Base-by-base conservation (phyloP, 306 rosid species). In the Ormosia emarginata region DNA sequence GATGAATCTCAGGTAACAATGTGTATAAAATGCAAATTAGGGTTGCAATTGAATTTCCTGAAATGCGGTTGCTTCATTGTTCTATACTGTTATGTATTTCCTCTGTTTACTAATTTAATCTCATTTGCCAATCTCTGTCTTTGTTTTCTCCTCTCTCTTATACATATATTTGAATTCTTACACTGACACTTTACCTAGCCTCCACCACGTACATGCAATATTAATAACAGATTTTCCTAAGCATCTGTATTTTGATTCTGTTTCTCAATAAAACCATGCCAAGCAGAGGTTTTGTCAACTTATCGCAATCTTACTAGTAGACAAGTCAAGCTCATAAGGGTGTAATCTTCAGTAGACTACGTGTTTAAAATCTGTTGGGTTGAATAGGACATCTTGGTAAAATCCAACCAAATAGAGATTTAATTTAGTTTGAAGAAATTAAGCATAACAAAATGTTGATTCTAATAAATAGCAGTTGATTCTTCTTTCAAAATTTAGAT, bases 1-100 rank as follows among this genome's bases (percentile, higher is more conserved):
- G 95, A 93, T 84, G 99, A 96, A 89, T 96, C 99, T 82, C 98
- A 96, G 98, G 99, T 96, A 88, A 75, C 83, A 53, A 7, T 34
- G n/a, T 18, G 78, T 76, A 44, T 32, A 67, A 67, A 50, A 79
- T 67, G 58, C 56, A 64, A 36, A 18, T 10, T 55, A 13, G 61
- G 53, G 66, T 62, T 66, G 55, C 57, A 18, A 52, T 24, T 85
- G 66, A 37, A 33, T 66, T 79, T 67, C 55, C 34, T 50, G 12
- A 33, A 39, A 30, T 6, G 43, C 17, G 24, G 17, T 61, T 76
- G 47, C 55, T 33, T 73, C 3, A 41, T 49, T 52, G 40, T 74
- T 58, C 30, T 69, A 53, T 56, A 53, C 15, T 61, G 1, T 30
- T 64, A 7, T 40, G 2, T 72, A 0, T 78, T 75, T 41, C 34